Evolutionary conservation across 192 early-diverging fungal species (phyloP), one percentile per base, ranked within the genome.

Genomic region (Thoreauomyces humboldtii): DNA sequence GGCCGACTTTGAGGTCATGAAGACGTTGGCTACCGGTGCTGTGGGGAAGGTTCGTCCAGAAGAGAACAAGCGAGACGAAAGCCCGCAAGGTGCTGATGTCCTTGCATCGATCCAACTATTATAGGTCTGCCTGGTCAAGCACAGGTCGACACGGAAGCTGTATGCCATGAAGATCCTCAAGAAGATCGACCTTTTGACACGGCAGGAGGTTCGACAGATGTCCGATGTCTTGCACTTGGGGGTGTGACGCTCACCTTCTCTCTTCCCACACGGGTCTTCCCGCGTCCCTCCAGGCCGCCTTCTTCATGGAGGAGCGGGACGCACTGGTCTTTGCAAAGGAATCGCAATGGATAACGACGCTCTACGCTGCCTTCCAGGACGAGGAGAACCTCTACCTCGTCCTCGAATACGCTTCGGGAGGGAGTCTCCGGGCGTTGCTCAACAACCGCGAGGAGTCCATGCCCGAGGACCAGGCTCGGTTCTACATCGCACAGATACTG

Each of bases 261-360:
- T n/a, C n/a, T n/a, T n/a, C 7, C 47, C 27, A 1, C n/a, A 25
- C 22, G n/a, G n/a, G n/a, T n/a, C n/a, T n/a, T n/a, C n/a, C n/a
- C n/a, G n/a, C n/a, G n/a, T n/a, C 25, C 32, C 4, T 54, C 38
- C 80, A 92, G 91, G 89, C 91, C 60, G 87, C 87, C 7, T 88
- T 91, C 63, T 94, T 92, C 51, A 88, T 94, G 86, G 92, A 94
- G 65, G 91, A 93, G 55, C 77, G 88, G 28, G 78, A 91, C 27
- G 88, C 89, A 1, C 67, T 93, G 28, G 86, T 87, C 14, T 81
- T 89, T 71, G 69, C 72, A 12, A 71, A 74, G 37, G 37, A 61
- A 12, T 82, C 80, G 9, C 35, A 50, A 17, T 86, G 75, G 74
- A 82, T 86, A 12, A 81, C 77, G 17, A 79, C 76, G 14, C 57